Evolutionary conservation across 352 stramenopile genomes (phyloP), one percentile per base, ranked within the genome.

Genomic region (Thalassiosira allenii): DNA sequence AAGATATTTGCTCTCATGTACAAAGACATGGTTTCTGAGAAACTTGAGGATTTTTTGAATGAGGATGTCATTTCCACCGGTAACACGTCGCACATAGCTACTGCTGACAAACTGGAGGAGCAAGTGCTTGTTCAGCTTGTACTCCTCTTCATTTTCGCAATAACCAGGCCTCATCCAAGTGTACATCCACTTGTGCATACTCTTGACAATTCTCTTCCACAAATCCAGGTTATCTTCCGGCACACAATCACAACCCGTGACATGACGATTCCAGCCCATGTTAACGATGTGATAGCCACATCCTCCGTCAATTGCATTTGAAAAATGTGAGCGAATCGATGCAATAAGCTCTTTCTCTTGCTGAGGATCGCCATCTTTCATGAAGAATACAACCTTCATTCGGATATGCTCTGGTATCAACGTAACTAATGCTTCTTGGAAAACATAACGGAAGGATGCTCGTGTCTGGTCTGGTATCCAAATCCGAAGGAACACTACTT

Each of bases 311-410:
- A 27, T 47, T 17, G 62, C 62, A 53, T 74, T 67, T 22, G 12
- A 0, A 37, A 81, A 76, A 34, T 63, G 12, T 20, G 2, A 41
- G 9, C 22, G 57, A 12, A 81, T 23, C 22, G 56, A 2, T 52
- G 5, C 3, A 23, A 70, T 34, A 49, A 83, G 66, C 54, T 83
- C 74, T 53, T 77, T 72, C 3, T 33, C 14, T 32, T 83, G 74
- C 52, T 83, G 74, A 17, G 65, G 54, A 67, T 83, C 64, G 4
- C 57, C 65, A 67, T 83, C 74, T 52, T 83, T 83, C 74, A 77
- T 83, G 6, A 83, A 67, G n/a, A 83, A 77, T 40, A 2, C 9
- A 1, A 73, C 58, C 2, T 44, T 44, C 29, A 37, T 41, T 37
- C 34, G 4, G 4, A 62, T 22, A 20, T 34, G 44, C 12, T 47